These are phyloP conservation scores for Anastatica hierochuntica DNA, from an alignment of 345 rosid genomes.

Conservation along the genomic window DNA sequence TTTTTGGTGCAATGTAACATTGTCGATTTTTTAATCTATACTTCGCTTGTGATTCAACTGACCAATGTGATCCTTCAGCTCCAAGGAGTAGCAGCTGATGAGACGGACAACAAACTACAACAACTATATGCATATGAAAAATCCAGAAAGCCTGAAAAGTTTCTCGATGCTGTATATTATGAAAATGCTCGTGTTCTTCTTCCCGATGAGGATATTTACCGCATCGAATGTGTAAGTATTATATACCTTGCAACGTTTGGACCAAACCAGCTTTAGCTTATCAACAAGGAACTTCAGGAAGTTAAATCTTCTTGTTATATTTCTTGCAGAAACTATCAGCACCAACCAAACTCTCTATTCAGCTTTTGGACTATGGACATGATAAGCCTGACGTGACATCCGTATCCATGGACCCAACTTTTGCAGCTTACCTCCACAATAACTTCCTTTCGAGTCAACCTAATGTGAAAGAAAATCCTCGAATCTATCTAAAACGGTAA, in stretches of 20 bases:
- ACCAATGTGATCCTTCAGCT: slow-evolving; percentile 41
- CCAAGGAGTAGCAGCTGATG: slow-evolving; percentile 74
- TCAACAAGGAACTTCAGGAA: neutral
- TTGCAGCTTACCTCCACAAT: slow-evolving; percentile 64
- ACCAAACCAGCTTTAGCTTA: neutral
- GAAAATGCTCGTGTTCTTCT: slow-evolving; percentile 81
- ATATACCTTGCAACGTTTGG: neutral
- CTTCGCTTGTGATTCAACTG: neutral
- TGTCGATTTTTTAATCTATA: neutral
- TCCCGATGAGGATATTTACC: slow-evolving; percentile 81
- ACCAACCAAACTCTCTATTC: slow-evolving; percentile 56
- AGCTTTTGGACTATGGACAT: slow-evolving; percentile 80
- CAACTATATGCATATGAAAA: slow-evolving; percentile 76
- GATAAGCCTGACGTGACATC: slow-evolving; percentile 92
- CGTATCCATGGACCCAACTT: slow-evolving; percentile 72
- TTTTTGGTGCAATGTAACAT: neutral
- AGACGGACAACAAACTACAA: slow-evolving; percentile 83
- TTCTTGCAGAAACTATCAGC: slow-evolving; percentile 45
- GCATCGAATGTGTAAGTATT: slow-evolving; percentile 79
- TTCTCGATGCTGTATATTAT: slow-evolving; percentile 59
- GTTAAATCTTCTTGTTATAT: neutral
- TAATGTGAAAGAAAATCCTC: slow-evolving; percentile 47
- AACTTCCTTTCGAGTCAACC: slow-evolving; percentile 57
- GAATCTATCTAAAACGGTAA: slow-evolving; percentile 72
- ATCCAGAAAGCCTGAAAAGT: slow-evolving; percentile 62